A percentile compares a stretch with the other conserved stretches of the same genome.
Conservation (phyloP, 441 rosid species). For the Breynia disticha region DNA sequence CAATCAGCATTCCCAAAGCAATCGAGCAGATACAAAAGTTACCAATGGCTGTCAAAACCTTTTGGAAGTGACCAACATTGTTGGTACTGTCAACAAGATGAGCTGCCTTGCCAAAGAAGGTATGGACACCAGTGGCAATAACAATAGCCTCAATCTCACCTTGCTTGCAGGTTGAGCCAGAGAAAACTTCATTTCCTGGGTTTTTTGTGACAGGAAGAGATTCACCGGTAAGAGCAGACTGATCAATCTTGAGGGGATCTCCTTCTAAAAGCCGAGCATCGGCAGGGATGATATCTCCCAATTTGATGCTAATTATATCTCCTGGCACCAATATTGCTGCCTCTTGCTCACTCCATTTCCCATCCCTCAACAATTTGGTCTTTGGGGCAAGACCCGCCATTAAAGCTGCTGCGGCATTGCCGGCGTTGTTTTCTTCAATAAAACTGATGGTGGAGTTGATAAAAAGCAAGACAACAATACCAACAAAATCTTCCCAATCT, state of each 20-base stretch:
- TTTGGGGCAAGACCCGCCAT: slow-evolving; percentile 98
- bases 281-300: slow-evolving; percentile 90
- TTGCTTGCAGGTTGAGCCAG: slow-evolving; percentile 93
- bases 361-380: slow-evolving; percentile 85
- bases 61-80: slow-evolving; percentile 84
- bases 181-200: slow-evolving; percentile 67
- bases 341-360: slow-evolving; percentile 76
- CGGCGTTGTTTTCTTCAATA: slow-evolving; percentile 84
- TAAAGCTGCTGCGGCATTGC: slow-evolving; percentile 89
- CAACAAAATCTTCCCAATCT: slow-evolving; percentile 87
- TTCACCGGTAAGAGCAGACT: slow-evolving; percentile 86
- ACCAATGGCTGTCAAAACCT: slow-evolving; percentile 85
- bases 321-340: slow-evolving; percentile 84
- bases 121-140: slow-evolving; percentile 90
- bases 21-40: slow-evolving; percentile 96
- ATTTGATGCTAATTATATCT: slow-evolving; percentile 73
- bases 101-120: slow-evolving; percentile 97
- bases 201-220: slow-evolving; percentile 65
- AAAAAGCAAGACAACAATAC: slow-evolving; percentile 62
- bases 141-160: slow-evolving; percentile 93
- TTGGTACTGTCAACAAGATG: slow-evolving; percentile 88
- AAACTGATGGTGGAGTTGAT: slow-evolving; percentile 89
- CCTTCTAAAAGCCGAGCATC: slow-evolving; percentile 91
- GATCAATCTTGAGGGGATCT: slow-evolving; percentile 84
- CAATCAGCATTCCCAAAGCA: slow-evolving; percentile 62